These are phyloP conservation scores for Naegleria lovaniensis DNA, from an alignment of 208 protist species.

Conservation along the genomic window DNA sequence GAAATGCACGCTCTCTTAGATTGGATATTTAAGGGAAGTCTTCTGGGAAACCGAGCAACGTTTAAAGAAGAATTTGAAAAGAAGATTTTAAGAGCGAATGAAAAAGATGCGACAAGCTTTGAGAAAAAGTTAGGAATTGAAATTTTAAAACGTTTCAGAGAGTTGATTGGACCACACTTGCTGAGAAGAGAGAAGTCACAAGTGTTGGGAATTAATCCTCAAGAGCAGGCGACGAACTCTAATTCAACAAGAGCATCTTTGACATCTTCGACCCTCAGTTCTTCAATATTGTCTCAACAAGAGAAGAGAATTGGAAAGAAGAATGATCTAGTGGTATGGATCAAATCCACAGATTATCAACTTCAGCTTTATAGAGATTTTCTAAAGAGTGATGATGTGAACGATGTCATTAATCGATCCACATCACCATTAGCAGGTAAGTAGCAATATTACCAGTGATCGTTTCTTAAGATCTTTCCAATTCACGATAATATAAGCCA, in stretches of 20 bases:
- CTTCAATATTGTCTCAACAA: background rate
- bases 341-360: background rate
- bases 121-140: background rate
- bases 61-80: conserved; percentile 22
- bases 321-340: conserved; percentile 12
- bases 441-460: too few relatives aligned
- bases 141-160: background rate
- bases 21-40: conserved; percentile 70
- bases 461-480: too few relatives aligned
- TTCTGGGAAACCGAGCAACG: conserved; percentile 34
- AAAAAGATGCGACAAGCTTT: background rate
- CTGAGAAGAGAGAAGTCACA: background rate
- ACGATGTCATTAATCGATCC: background rate
- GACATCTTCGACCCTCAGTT: background rate
- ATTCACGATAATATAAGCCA: background rate
- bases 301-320: background rate
- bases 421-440: background rate
- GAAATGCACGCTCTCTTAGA: conserved; percentile 97
- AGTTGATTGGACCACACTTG: background rate
- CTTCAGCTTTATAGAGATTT: background rate
- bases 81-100: conserved; percentile 13
- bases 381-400: background rate
- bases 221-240: background rate
- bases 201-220: background rate
- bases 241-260: background rate